Evolutionary conservation across 2,329 filamentous ascomycete genomes (phyloP).

Genomic region (Xylariomycetidae sp.): DNA sequence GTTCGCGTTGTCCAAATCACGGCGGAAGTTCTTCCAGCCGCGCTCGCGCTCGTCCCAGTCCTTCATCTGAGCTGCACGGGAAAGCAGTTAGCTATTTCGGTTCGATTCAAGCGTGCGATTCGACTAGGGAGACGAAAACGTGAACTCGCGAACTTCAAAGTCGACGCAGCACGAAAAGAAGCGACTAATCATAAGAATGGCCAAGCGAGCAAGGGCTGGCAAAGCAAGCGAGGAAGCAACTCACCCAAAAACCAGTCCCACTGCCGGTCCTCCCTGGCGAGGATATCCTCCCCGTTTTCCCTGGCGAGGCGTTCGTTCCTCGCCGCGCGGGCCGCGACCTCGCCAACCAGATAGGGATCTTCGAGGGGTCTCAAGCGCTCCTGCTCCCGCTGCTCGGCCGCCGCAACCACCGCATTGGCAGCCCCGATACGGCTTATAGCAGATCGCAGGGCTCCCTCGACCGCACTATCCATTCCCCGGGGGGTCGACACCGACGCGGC

Average conservation of each 20-base stretch:
- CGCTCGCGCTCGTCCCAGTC: slow-evolving; percentile 45
- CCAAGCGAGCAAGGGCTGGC: neutral
- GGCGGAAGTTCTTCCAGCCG: slow-evolving; percentile 38
- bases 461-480: neutral
- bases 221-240: slow-evolving; percentile 19
- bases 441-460: slow-evolving; percentile 20
- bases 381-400: slow-evolving; percentile 9
- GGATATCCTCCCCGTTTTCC: slow-evolving; percentile 41
- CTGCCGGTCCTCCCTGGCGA: slow-evolving; percentile 50
- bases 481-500: slow-evolving; percentile 27
- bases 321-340: slow-evolving; percentile 54
- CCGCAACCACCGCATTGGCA: slow-evolving; percentile 10
- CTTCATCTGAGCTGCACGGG: slow-evolving; percentile 40
- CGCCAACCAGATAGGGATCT: slow-evolving; percentile 62
- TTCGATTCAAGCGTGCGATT: no score
- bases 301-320: slow-evolving; percentile 48
- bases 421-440: slow-evolving; percentile 19
- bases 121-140: no score
- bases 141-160: no score
- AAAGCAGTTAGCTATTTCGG: neutral
- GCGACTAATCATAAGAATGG: no score
- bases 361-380: slow-evolving; percentile 47
- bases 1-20: slow-evolving; percentile 27
- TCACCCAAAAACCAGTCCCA: slow-evolving; percentile 57
- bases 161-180: no score